phyloP scores from a whole-genome alignment of 148 eudicot genomes.

The Silene conica region DNA sequence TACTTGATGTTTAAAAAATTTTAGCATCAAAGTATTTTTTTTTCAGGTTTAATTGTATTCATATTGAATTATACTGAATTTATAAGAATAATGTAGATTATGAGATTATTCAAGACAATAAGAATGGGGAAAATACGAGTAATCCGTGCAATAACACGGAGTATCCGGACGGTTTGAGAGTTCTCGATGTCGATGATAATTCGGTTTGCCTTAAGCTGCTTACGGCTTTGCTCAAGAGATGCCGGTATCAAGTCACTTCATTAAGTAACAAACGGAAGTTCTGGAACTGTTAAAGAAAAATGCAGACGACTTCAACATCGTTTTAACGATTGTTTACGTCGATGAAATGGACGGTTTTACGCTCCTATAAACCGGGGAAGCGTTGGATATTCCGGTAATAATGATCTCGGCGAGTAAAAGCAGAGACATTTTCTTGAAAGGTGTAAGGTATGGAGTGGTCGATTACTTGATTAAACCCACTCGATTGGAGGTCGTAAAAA shows the following conservation, averaged over 20 bases:
- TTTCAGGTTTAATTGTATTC: too few relatives aligned
- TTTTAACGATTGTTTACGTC: conserved; percentile 30
- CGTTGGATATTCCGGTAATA: conserved; percentile 31
- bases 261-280: conserved; percentile 28
- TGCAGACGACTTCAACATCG: conserved; percentile 28
- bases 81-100: not conserved
- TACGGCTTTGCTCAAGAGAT: conserved; percentile 19
- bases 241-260: conserved; percentile 33
- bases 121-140: not conserved
- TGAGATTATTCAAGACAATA: not conserved
- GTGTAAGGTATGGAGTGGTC: conserved; percentile 19
- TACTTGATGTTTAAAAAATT: too few relatives aligned
- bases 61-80: not conserved
- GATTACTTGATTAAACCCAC: conserved; percentile 29
- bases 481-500: conserved; percentile 10
- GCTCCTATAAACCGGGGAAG: conserved; percentile 20
- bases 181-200: conserved; percentile 37
- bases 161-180: conserved; percentile 33
- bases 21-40: not conserved
- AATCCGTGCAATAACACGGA: not conserved
- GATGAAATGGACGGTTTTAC: conserved; percentile 32
- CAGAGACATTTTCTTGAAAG: conserved; percentile 18
- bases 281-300: conserved; percentile 23
- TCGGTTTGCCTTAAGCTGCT: conserved; percentile 20
- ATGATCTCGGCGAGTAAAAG: conserved; percentile 19